Evolutionary conservation across 345 rosid species (phyloP).

Genomic region (Citrus reticulata): DNA sequence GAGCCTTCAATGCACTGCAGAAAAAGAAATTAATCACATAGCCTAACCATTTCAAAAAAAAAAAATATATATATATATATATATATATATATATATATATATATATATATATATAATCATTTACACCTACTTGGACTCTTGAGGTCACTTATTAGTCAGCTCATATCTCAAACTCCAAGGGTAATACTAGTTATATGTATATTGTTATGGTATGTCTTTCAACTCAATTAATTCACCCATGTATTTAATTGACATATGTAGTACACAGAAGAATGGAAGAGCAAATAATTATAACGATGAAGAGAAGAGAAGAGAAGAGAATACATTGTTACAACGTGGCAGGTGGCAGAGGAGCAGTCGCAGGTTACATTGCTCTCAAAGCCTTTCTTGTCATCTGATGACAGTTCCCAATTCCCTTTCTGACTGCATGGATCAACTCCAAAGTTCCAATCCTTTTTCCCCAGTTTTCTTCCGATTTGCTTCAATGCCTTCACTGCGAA

Average conservation of each 20-base stretch:
- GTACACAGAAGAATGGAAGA: neutral
- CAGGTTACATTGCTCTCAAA: slow-evolving; percentile 59
- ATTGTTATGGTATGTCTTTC: too few relatives aligned
- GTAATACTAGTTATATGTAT: neutral
- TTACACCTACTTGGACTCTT: too few relatives aligned
- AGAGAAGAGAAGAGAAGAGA: neutral
- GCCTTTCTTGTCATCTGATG: slow-evolving; percentile 25
- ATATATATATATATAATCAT: too few relatives aligned
- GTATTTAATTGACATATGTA: too few relatives aligned
- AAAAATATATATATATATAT: too few relatives aligned
- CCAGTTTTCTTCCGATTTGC: slow-evolving; percentile 59
- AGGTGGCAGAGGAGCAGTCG: slow-evolving; percentile 51
- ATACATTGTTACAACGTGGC: slow-evolving; percentile 69
- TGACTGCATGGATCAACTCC: slow-evolving; percentile 75
- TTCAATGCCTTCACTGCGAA: slow-evolving; percentile 56
- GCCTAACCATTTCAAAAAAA: neutral
- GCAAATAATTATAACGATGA: neutral
- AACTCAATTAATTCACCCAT: too few relatives aligned
- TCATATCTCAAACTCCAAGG: neutral
- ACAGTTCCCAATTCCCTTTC: slow-evolving; percentile 47
- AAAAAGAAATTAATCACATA: neutral
- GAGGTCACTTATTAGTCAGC: neutral
- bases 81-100: too few relatives aligned
- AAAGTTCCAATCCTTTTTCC: slow-evolving; percentile 73
- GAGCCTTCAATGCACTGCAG: slow-evolving; percentile 62